Evolutionary conservation across 805 yeast genomes (phyloP).

Genomic region (Lipomyces japonicus): DNA sequence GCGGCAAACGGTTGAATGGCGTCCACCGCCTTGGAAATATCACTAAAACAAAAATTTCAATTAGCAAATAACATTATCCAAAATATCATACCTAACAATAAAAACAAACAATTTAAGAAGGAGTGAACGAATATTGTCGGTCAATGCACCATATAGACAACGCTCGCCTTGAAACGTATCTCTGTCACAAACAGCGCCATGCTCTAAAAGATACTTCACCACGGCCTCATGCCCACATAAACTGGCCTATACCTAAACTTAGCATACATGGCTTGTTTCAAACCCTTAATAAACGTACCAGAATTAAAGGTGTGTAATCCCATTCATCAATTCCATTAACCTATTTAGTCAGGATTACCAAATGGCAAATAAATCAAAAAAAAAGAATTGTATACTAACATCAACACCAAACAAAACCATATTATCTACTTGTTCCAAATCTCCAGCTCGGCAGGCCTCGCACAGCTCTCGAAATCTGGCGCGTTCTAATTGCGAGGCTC

Average conservation of each 20-base stretch:
- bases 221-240: constrained; percentile 36
- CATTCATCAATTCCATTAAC: constrained; percentile 60
- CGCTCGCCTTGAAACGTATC: constrained; percentile 80
- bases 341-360: constrained; percentile 10
- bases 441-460: constrained; percentile 67
- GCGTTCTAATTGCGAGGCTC: constrained; percentile 1
- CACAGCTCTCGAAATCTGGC: constrained; percentile 44
- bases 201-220: constrained; percentile 55
- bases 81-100: neutral
- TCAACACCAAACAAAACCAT: constrained; percentile 53
- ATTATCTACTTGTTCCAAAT: constrained; percentile 58
- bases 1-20: constrained; percentile 67
- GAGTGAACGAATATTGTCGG: constrained; percentile 57
- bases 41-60: constrained; percentile 38
- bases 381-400: too few species aligned
- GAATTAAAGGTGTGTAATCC: constrained; percentile 70
- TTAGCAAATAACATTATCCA: constrained; percentile 15
- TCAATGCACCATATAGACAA: constrained; percentile 74
- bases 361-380: too few species aligned
- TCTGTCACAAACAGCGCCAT: constrained; percentile 75
- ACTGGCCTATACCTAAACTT: constrained; percentile 12
- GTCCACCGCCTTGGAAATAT: constrained; percentile 66
- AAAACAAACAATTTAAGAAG: constrained; percentile 43
- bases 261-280: neutral
- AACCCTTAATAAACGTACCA: constrained; percentile 33